Percentiles rank a stretch among this genome's conserved stretches.
Conservation (phyloP, 2,329 filamentous ascomycete genomes). For the Hypoxylon sp. region DNA sequence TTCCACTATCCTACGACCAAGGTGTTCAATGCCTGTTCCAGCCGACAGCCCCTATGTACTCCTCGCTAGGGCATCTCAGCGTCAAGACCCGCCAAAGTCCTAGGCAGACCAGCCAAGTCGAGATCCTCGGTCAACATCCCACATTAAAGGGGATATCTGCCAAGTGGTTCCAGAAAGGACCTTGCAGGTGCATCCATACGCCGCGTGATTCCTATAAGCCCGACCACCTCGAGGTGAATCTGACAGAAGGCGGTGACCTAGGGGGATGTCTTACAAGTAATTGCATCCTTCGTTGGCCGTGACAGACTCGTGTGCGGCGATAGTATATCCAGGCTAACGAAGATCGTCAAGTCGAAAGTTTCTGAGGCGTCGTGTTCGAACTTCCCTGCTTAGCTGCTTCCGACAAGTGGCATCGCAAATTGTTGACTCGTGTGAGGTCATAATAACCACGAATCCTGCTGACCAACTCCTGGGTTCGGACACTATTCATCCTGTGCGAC, state of each 20-base stretch:
- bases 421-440: constrained; percentile 20
- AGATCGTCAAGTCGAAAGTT: constrained; percentile 28
- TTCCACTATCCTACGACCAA: constrained; percentile 18
- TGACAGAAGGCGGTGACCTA: constrained; percentile 23
- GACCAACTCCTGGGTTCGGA: constrained; percentile 16
- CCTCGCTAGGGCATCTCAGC: constrained; percentile 9
- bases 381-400: constrained; percentile 20
- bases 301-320: constrained; percentile 4
- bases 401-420: constrained; percentile 19
- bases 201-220: constrained; percentile 25
- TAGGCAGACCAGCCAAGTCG: constrained; percentile 8
- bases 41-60: constrained; percentile 10
- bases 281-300: constrained; percentile 25
- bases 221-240: constrained; percentile 16
- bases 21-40: constrained; percentile 14
- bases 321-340: neutral
- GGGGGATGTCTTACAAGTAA: constrained; percentile 8
- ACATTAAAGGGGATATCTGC: constrained; percentile 18
- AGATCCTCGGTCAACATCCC: constrained; percentile 29
- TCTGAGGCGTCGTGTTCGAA: constrained; percentile 7
- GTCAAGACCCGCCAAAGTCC: constrained; percentile 15
- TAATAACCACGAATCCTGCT: constrained; percentile 16
- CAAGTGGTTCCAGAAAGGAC: constrained; percentile 32
- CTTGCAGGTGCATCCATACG: constrained; percentile 25
- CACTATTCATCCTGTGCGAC: constrained; percentile 14